A percentile compares a stretch with the other conserved stretches of the same genome.
Evolutionary conservation across 768 basidiomycete genomes (phyloP).

Genomic region (Phanerochaete sordida): DNA sequence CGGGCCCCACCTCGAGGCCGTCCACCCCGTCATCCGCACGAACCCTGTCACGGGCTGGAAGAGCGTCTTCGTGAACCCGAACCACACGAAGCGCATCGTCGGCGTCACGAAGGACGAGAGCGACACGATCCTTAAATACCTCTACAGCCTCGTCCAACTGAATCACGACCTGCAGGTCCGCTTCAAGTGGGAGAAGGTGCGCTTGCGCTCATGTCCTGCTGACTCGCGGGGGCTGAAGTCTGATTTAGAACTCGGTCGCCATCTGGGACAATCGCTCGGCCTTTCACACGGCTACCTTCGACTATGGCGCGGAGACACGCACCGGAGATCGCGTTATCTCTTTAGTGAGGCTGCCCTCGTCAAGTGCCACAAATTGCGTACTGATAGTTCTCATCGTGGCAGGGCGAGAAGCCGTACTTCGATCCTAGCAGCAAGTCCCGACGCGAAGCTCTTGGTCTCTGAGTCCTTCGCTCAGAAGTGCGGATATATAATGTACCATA

Average conservation of each 20-base stretch:
- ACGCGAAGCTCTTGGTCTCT: conserved; percentile 18
- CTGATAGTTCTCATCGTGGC: neutral
- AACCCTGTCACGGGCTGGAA: conserved; percentile 33
- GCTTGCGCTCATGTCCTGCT: conserved; percentile 16
- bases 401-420: conserved; percentile 34
- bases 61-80: conserved; percentile 29
- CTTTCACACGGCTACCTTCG: conserved; percentile 33
- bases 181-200: conserved; percentile 30
- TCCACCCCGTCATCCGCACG: conserved; percentile 30
- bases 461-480: neutral
- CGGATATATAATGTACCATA: too few relatives aligned
- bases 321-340: conserved; percentile 32
- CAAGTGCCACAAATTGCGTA: neutral
- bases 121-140: conserved; percentile 29
- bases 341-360: conserved; percentile 11
- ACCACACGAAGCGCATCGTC: conserved; percentile 30
- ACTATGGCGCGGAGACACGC: conserved; percentile 28
- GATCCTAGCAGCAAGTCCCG: conserved; percentile 20
- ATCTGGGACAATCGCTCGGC: conserved; percentile 29
- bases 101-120: conserved; percentile 31
- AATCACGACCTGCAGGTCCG: conserved; percentile 32
- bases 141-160: conserved; percentile 20
- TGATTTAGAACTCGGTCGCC: conserved; percentile 4
- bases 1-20: conserved; percentile 15
- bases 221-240: neutral